A percentile compares a stretch with the other conserved stretches of the same genome.
phyloP scores from a whole-genome alignment of 2,329 filamentous ascomycete genomes.

The Colletotrichum magnum region DNA sequence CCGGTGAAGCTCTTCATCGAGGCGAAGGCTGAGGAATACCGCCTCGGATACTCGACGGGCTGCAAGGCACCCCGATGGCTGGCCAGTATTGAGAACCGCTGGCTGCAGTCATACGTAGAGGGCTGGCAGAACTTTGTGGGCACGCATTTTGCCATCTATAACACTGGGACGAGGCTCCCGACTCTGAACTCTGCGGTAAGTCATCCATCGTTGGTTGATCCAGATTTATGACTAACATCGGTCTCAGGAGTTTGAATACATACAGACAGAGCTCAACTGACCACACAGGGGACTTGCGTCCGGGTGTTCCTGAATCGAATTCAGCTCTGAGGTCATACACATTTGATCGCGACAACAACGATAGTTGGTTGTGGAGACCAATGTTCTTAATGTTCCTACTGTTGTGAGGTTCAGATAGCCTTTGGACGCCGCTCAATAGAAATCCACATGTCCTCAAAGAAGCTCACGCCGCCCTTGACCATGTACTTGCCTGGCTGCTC shows the following conservation, averaged over 20 bases:
- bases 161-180: constrained; percentile 31
- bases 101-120: constrained; percentile 35
- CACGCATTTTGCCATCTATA: constrained; percentile 40
- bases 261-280: constrained; percentile 34
- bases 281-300: neutral
- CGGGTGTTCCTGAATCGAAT: too few relatives aligned
- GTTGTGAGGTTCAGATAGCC: constrained; percentile 13
- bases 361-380: too few relatives aligned
- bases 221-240: neutral
- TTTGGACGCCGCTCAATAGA: constrained; percentile 44
- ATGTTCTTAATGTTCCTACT: too few relatives aligned
- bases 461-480: constrained; percentile 58
- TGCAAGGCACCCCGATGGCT: constrained; percentile 32
- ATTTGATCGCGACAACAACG: too few relatives aligned
- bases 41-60: constrained; percentile 32
- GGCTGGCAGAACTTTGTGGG: constrained; percentile 42
- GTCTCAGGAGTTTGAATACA: constrained; percentile 36
- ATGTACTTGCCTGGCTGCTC: constrained; percentile 51
- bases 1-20: constrained; percentile 39
- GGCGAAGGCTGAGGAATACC: constrained; percentile 31
- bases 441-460: constrained; percentile 57
- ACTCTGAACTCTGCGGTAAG: constrained; percentile 34
- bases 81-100: constrained; percentile 33
- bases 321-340: too few relatives aligned
- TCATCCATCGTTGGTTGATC: neutral